Evolutionary conservation across 768 basidiomycete species (phyloP), one percentile per base, ranked within the genome.

Genomic region (Kwoniella bestiolae): DNA sequence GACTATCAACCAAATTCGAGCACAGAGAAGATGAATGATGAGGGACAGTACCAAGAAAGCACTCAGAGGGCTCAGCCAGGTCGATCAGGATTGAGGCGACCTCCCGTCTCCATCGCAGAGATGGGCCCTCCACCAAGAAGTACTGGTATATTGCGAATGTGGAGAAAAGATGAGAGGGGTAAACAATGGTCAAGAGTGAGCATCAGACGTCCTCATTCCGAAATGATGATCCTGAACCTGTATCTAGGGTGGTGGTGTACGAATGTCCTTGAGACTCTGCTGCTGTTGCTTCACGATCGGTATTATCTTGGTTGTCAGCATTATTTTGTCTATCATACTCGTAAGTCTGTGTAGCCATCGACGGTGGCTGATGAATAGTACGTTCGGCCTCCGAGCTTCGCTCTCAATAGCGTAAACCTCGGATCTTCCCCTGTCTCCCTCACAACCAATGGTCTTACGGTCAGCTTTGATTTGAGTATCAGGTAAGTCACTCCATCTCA

Each of bases 161-260:
- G 80, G 80, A 73, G 80, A 46, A 81, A 81, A 64, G 80, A 76
- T 60, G 77, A 81, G 56, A 49, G 80, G 26, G 80, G 78, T n/a
- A 74, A 72, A 53, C 77, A 79, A 44, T 81, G 78, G 78, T 71
- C 63, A 18, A 77, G 75, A 62, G 79, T 80, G 60, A 38, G 75
- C 5, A 41, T 14, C 38, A 41, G 18, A 41, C 14, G 31, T 32
- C 70, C 21, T 6, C 26, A 16, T 12, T 35, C 26, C 26, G 34
- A 23, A 47, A 52, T 25, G n/a, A 14, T 45, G 28, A 32, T 32
- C 38, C 60, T 67, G 45, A 56, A n/a, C 23, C 5, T 6, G 5
- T 32, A 14, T 12, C 25, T 38, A 80, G 77, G 80, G 78, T 11
- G 80, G 80, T 21, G 78, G 78, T 4, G 63, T 69, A 12, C 26